A percentile compares a stretch with the other conserved stretches of the same genome.
These are phyloP conservation scores for Exophiala sp. DNA, from an alignment of 2,329 filamentous ascomycete genomes.

Conservation along the genomic window DNA sequence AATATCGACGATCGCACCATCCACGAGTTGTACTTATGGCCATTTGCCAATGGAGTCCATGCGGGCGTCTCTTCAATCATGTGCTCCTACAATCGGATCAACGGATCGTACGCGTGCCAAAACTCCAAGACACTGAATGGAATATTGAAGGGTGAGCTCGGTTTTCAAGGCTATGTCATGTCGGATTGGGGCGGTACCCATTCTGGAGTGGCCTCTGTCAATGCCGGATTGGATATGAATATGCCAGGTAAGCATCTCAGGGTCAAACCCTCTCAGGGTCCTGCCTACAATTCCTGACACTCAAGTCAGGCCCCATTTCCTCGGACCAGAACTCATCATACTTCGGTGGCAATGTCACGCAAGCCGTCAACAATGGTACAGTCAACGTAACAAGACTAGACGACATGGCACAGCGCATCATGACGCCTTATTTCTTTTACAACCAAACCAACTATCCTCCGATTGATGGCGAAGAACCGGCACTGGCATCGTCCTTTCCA, in stretches of 20 bases:
- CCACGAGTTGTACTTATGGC: slow-evolving; percentile 75
- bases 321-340: slow-evolving; percentile 24
- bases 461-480: slow-evolving; percentile 21
- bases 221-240: slow-evolving; percentile 46
- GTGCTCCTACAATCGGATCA: slow-evolving; percentile 48
- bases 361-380: slow-evolving; percentile 38
- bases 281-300: neutral
- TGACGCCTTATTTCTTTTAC: slow-evolving; percentile 46
- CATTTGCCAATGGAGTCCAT: slow-evolving; percentile 68
- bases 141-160: slow-evolving; percentile 50
- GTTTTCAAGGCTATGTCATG: slow-evolving; percentile 49
- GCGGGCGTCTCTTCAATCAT: slow-evolving; percentile 58
- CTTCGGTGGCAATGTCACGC: slow-evolving; percentile 38
- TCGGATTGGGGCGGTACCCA: slow-evolving; percentile 47
- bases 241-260: slow-evolving; percentile 38
- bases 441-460: slow-evolving; percentile 38
- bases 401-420: slow-evolving; percentile 47
- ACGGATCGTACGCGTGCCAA: slow-evolving; percentile 49
- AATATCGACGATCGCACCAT: slow-evolving; percentile 70
- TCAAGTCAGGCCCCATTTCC: slow-evolving; percentile 22
- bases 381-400: slow-evolving; percentile 40
- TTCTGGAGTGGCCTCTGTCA: slow-evolving; percentile 38
- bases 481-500: slow-evolving; percentile 11
- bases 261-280: neutral
- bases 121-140: slow-evolving; percentile 46